A percentile compares a stretch with the other conserved stretches of the same genome.
Conservation (phyloP, 2,329 filamentous ascomycete genomes). For the Chlorencoelia australis region DNA sequence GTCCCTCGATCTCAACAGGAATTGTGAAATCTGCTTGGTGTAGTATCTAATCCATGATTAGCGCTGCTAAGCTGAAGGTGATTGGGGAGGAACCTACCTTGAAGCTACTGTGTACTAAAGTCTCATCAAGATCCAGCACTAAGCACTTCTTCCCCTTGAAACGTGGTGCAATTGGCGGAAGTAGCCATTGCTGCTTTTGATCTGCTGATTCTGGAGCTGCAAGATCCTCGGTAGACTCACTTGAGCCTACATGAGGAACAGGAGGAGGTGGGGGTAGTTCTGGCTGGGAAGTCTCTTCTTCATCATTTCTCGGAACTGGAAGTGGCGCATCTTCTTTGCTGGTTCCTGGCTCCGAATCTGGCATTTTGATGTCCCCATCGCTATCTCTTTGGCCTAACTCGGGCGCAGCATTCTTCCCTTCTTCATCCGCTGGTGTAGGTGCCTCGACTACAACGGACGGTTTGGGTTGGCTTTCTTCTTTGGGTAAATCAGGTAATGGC, state of each 20-base stretch:
- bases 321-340: slow-evolving; percentile 16
- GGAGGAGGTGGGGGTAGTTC: slow-evolving; percentile 18
- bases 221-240: slow-evolving; percentile 13
- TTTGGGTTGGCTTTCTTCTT: slow-evolving; percentile 16
- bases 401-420: not conserved
- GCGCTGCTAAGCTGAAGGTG: not conserved
- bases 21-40: slow-evolving; percentile 99
- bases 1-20: slow-evolving; percentile 95
- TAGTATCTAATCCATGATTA: slow-evolving; percentile 56
- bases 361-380: slow-evolving; percentile 19
- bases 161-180: slow-evolving; percentile 72
- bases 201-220: slow-evolving; percentile 19
- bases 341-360: slow-evolving; percentile 16
- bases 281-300: slow-evolving; percentile 12
- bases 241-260: slow-evolving; percentile 19
- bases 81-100: slow-evolving; percentile 54
- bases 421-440: slow-evolving; percentile 3
- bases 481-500: slow-evolving; percentile 23
- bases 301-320: slow-evolving; percentile 16
- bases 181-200: slow-evolving; percentile 37
- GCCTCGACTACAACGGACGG: slow-evolving; percentile 11
- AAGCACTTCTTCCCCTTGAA: slow-evolving; percentile 86
- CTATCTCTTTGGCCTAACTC: slow-evolving; percentile 14
- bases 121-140: slow-evolving; percentile 92
- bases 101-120: slow-evolving; percentile 95